Conservation (phyloP, 441 rosid species). For the Pelargonium australe region DNA sequence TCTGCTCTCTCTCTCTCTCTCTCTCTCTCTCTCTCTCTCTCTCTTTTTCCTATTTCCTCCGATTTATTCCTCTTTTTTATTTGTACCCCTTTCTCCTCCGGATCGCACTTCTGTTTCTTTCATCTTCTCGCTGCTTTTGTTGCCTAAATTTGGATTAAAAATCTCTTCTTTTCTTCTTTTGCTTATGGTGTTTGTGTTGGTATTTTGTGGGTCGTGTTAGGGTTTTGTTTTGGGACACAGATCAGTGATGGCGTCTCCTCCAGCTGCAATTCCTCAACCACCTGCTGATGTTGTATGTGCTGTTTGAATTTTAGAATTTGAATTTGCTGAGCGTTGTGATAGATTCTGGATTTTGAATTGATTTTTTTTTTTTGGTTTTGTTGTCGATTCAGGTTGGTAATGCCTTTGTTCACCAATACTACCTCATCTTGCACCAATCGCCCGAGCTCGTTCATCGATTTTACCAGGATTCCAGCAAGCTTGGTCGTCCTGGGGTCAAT, state of each 20-base stretch:
- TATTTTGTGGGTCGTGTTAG: neutral
- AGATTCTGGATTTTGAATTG: neutral
- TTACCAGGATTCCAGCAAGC: conserved; percentile 68
- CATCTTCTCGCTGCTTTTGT: too few relatives aligned
- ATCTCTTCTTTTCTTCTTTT: too few relatives aligned
- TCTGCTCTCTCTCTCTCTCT: too few relatives aligned
- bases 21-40: too few relatives aligned
- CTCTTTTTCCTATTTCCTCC: too few relatives aligned
- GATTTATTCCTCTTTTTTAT: too few relatives aligned
- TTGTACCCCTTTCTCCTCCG: too few relatives aligned
- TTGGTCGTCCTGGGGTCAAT: conserved; percentile 61
- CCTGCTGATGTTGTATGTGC: too few relatives aligned
- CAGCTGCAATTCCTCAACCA: neutral
- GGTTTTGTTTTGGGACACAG: neutral
- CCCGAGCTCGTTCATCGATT: conserved; percentile 68
- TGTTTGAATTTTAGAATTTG: too few relatives aligned
- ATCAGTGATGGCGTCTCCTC: neutral
- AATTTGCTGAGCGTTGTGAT: too few relatives aligned
- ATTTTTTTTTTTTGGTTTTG: neutral
- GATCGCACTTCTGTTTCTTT: too few relatives aligned
- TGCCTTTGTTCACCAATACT: conserved; percentile 78
- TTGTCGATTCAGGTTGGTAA: conserved; percentile 51
- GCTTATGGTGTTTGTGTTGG: neutral
- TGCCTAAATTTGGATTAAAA: too few relatives aligned
- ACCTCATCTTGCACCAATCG: conserved; percentile 52